Evolutionary conservation across 768 basidiomycete genomes (phyloP), one percentile per base, ranked within the genome.

Genomic region (Pulveroboletus sp.): DNA sequence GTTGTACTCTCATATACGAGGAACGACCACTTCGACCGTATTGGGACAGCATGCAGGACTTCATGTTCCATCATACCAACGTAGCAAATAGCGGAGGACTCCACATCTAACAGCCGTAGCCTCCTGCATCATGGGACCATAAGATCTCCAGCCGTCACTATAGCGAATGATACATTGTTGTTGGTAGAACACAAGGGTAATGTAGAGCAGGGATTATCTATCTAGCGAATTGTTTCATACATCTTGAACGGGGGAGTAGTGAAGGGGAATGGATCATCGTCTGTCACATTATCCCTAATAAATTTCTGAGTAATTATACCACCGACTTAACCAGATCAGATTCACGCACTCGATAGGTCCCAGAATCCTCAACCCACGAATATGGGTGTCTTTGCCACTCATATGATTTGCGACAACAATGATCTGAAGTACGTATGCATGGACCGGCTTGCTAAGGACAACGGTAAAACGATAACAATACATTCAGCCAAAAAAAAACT

Each of bases 321-420:
- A 8, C 5, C 19, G n/a, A 27, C n/a, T 24, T n/a, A 2, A 33
- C 10, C 17, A 40, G 4, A 21, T 21, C 23, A 24, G 23, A 37
- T 21, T 25, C 27, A 45, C 80, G 51, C 63, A 94, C 94, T 87
- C 87, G 7, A 82, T 67, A 3, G 92, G 89, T 0, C 93, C 95
- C 45, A 92, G 80, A n/a, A 97, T 78, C 31, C 77, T 82, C 34
- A 98, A 69, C 4, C 95, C 94, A 12, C 97, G 82, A 16, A 99
- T 90, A 70, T 99, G 97, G 9, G 97, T 98, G 69, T 99, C 97
- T 65, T 98, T 98, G 6, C 97, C 97, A 59, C 94, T 97, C 85
- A 97, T 87, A 63, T 98, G 94, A 63, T 98, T 99, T 19, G 87
- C 84, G 13, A 93, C 75, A 41, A 99, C 80, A 50, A 94, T 85